Evolutionary conservation across 2,329 filamentous ascomycete species (phyloP), one percentile per base, ranked within the genome.

Genomic region (Samsoniella hepiali): DNA sequence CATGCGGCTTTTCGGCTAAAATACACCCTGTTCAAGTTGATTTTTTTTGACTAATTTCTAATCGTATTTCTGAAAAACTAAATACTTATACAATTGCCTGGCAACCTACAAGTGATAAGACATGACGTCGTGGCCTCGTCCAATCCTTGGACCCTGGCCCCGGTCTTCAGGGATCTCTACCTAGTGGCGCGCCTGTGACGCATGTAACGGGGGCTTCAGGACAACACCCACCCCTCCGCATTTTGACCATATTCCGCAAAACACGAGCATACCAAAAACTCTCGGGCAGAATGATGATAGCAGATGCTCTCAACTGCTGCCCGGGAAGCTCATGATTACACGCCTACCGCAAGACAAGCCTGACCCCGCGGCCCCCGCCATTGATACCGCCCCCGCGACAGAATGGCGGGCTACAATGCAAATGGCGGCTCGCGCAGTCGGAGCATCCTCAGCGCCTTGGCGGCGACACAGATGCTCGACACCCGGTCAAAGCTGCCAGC

Each of bases 401-500:
- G 53, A 65, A 82, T 82, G 80, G 76, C 80, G 64, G 75, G 76
- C 68, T 75, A 78, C 68, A 79, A 75, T 70, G 74, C 77, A 70
- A 74, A 75, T 64, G 72, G 72, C 65, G 69, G 73, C 68, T 68
- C 74, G 58, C 75, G 74, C 45, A 77, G 77, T 71, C 76, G 74
- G 67, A 82, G 82, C 74, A 86, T 96, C 69, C 81, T 97, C 71
- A 86, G 87, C 65, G 90, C 91, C 51, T 81, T 98, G 70, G 90
- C 89, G 72, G 88, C 89, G 67, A 90, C 92, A 27, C 87, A 91
- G 75, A 91, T 97, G 82, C 80, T 93, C 64, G 88, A 91, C 63
- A 83, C 85, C 45, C 93, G 91, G 76, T 86, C 93, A 31, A 83
- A 87, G 47, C 82, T 98, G 40, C 94, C 94, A 67, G 93, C 91